These are phyloP conservation scores for Penstemon barbatus DNA, from an alignment of 257 asterid species.

Conservation along the genomic window DNA sequence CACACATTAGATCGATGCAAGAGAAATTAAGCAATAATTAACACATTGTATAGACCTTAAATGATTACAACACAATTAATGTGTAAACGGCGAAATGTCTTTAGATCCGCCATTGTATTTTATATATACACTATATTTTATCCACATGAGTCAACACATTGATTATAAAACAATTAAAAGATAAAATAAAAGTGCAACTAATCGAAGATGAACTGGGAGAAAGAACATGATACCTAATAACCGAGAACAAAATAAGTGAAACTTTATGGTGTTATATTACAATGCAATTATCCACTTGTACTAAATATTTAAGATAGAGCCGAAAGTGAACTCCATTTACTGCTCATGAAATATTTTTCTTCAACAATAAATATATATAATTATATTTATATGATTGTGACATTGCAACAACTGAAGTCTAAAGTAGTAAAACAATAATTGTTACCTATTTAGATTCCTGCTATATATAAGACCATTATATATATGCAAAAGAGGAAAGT, in stretches of 20 bases:
- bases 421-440: slow-evolving; percentile 28
- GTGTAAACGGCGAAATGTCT: slow-evolving; percentile 37
- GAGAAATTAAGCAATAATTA: slow-evolving; percentile 13
- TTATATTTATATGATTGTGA: slow-evolving; percentile 22
- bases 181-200: neutral
- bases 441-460: neutral
- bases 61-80: slow-evolving; percentile 19
- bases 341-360: slow-evolving; percentile 13
- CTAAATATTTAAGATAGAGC: slow-evolving; percentile 20
- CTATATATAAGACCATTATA: neutral
- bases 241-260: neutral
- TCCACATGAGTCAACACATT: slow-evolving; percentile 9
- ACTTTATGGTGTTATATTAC: slow-evolving; percentile 29
- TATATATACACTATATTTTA: neutral
- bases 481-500: neutral
- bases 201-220: neutral
- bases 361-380: slow-evolving; percentile 8
- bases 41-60: neutral
- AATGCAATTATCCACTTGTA: slow-evolving; percentile 26
- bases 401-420: slow-evolving; percentile 32
- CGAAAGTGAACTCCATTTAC: slow-evolving; percentile 35
- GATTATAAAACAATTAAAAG: neutral
- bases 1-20: slow-evolving; percentile 10
- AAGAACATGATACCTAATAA: neutral
- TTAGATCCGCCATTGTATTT: slow-evolving; percentile 5